phyloP scores from a whole-genome alignment of 140 eudicot species.

The Senecio squalidus region DNA sequence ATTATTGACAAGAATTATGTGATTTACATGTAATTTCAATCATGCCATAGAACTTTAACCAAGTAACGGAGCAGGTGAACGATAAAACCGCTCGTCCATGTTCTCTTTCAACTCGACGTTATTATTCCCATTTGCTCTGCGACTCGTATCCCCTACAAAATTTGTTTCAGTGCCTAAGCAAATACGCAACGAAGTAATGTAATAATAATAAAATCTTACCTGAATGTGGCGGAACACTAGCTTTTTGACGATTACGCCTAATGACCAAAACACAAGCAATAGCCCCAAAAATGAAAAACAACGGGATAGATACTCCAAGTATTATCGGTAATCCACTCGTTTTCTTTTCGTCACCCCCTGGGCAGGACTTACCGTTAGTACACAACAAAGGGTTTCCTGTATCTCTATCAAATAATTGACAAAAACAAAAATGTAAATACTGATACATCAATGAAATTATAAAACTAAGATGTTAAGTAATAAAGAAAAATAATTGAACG shows the following conservation, averaged over 20 bases:
- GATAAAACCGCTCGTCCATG: too few species aligned
- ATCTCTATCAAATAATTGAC: slow-evolving; percentile 13
- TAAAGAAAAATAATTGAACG: background rate
- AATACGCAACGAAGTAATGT: background rate
- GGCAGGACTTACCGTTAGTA: slow-evolving; percentile 23
- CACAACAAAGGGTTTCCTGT: slow-evolving; percentile 42
- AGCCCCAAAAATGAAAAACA: slow-evolving; percentile 24
- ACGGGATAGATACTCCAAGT: slow-evolving; percentile 39
- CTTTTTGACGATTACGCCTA: slow-evolving; percentile 6
- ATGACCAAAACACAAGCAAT: slow-evolving; percentile 19
- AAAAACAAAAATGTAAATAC: too few species aligned
- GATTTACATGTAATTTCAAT: too few species aligned
- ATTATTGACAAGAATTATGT: too few species aligned
- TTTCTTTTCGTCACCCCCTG: slow-evolving; percentile 6
- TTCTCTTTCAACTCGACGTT: too few species aligned
- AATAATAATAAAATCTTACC: slow-evolving; percentile 4
- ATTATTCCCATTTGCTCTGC: background rate
- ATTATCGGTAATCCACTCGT: slow-evolving; percentile 21
- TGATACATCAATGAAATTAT: background rate
- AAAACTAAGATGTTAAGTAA: background rate
- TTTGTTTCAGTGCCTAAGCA: background rate
- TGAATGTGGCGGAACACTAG: background rate
- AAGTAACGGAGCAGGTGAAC: too few species aligned
- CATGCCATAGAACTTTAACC: too few species aligned
- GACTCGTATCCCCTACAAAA: background rate